A percentile compares a stretch with the other conserved stretches of the same genome.
Conservation (phyloP, 331 rosid genomes). For the Ulmus americana region DNA sequence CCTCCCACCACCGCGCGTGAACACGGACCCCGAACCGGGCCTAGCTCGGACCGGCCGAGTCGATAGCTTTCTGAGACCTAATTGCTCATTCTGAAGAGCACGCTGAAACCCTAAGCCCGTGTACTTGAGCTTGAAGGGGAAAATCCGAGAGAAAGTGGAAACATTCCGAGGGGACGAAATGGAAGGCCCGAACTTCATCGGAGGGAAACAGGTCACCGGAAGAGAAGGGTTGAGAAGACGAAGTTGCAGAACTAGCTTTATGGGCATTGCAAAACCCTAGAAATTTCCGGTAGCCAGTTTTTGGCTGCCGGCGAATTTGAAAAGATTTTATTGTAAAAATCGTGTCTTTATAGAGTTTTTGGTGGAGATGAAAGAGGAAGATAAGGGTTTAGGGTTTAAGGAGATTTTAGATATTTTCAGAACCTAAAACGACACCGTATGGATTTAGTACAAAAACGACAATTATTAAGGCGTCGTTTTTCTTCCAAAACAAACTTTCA, state of each 20-base stretch:
- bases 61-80: slow-evolving; percentile 27
- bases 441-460: neutral
- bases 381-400: slow-evolving; percentile 31
- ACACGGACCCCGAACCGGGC: slow-evolving; percentile 24
- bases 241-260: slow-evolving; percentile 50
- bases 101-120: slow-evolving; percentile 14
- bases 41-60: slow-evolving; percentile 30
- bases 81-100: slow-evolving; percentile 7
- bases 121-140: slow-evolving; percentile 47
- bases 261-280: slow-evolving; percentile 34
- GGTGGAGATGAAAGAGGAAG: neutral
- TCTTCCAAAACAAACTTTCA: too few species aligned
- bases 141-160: slow-evolving; percentile 38
- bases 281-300: neutral
- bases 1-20: slow-evolving; percentile 16
- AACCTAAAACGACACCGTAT: neutral
- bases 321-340: neutral
- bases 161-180: slow-evolving; percentile 22
- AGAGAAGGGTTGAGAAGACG: slow-evolving; percentile 42
- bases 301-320: neutral
- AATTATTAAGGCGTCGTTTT: neutral
- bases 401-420: neutral
- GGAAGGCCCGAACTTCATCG: slow-evolving; percentile 35
- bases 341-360: neutral
- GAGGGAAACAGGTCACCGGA: slow-evolving; percentile 25